phyloP scores from a whole-genome alignment of 192 early-diverging fungal genomes.

The Borealophlyctis nickersoniae region DNA sequence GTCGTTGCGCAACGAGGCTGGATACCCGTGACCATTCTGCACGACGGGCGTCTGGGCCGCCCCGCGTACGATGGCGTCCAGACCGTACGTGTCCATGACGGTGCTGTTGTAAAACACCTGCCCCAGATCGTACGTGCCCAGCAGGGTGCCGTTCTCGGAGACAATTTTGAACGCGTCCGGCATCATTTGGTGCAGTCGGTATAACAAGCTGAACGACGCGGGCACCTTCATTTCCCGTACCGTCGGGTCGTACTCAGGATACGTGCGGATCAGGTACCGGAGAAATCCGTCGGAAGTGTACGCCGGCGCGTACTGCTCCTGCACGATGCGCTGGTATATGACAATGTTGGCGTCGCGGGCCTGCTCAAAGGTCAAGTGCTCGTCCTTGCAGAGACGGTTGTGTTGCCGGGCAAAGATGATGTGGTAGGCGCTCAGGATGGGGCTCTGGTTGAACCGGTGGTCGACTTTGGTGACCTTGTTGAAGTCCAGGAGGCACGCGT shows the following conservation, averaged over 20 bases:
- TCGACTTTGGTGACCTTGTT: not conserved
- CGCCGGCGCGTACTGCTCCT: not conserved
- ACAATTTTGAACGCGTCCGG: conserved; percentile 5
- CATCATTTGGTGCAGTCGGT: conserved; percentile 5
- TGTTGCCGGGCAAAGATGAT: conserved; percentile 1
- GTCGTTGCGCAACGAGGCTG: conserved; percentile 13
- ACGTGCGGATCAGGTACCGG: not conserved
- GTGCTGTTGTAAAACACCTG: conserved; percentile 9
- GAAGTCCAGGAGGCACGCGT: not conserved
- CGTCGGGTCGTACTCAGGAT: not conserved
- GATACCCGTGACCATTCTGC: conserved; percentile 4
- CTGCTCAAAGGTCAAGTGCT: not conserved
- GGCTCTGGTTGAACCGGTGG: not conserved
- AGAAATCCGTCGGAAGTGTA: not conserved
- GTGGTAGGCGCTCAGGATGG: not conserved
- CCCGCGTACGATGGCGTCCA: conserved; percentile 2
- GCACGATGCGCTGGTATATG: not conserved
- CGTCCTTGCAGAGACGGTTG: not conserved
- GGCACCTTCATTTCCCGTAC: not conserved
- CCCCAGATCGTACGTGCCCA: conserved; percentile 1
- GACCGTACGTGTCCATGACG: not conserved
- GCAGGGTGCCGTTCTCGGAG: not conserved
- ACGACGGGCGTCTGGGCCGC: not conserved
- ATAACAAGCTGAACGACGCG: not conserved
- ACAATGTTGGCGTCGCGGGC: conserved; percentile 5